These are phyloP conservation scores for Paracoccidioides lutzii DNA, from an alignment of 2,329 filamentous ascomycete species.

Conservation along the genomic window DNA sequence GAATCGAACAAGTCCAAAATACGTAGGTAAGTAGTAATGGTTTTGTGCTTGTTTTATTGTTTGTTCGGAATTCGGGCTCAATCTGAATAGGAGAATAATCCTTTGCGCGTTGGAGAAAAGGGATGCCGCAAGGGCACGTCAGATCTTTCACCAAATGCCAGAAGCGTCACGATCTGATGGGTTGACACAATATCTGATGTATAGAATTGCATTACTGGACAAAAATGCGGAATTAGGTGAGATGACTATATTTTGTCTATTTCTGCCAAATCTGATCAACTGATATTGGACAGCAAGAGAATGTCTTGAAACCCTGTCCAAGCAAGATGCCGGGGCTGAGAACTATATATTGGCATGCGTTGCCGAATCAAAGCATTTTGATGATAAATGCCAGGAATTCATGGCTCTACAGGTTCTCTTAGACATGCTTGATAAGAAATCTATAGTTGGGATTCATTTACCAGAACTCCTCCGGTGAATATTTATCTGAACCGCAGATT, in stretches of 20 bases:
- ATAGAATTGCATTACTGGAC: conserved; percentile 53
- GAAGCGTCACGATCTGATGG: conserved; percentile 45
- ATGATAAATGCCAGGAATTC: conserved; percentile 49
- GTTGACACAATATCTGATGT: conserved; percentile 60
- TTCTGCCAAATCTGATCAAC: conserved; percentile 1
- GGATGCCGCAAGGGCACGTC: conserved; percentile 41
- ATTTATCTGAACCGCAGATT: conserved; percentile 11
- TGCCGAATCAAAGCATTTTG: conserved; percentile 56
- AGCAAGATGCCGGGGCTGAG: conserved; percentile 39
- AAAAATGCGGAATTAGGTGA: conserved; percentile 43
- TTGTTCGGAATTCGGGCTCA: conserved; percentile 6
- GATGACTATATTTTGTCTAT: conserved; percentile 9
- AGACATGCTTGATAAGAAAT: conserved; percentile 39
- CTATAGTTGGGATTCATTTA: conserved; percentile 42
- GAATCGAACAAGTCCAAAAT: conserved; percentile 56
- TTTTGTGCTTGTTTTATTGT: background rate
- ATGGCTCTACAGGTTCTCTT: conserved; percentile 48
- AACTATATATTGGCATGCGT: conserved; percentile 69
- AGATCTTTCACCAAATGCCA: conserved; percentile 48
- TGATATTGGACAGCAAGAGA: conserved; percentile 38
- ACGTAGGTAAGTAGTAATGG: conserved; percentile 38
- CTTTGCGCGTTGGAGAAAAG: conserved; percentile 52
- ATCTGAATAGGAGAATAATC: conserved; percentile 53
- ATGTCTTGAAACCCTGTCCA: conserved; percentile 50
- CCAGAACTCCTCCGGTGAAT: conserved; percentile 52